phyloP scores from a whole-genome alignment of 2,329 filamentous ascomycete genomes.

The Claviceps capensis region DNA sequence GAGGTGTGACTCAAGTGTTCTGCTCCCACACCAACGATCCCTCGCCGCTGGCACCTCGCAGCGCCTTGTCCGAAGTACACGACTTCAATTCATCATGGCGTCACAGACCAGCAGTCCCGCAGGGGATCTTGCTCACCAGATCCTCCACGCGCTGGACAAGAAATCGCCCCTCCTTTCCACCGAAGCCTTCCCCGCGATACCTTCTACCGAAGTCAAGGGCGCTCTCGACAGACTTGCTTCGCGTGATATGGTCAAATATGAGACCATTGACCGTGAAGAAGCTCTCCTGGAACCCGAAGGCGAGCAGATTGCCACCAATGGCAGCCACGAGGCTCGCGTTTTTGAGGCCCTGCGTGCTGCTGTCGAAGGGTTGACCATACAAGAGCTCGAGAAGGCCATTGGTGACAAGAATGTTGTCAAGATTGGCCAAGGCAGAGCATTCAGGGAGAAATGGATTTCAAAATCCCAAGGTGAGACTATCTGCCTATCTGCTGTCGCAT shows the following conservation, averaged over 20 bases:
- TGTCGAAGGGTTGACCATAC: slow-evolving; percentile 68
- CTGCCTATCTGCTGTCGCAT: neutral
- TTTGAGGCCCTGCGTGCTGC: slow-evolving; percentile 60
- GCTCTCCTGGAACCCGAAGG: slow-evolving; percentile 63
- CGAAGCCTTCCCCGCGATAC: slow-evolving; percentile 53
- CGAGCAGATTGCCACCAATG: slow-evolving; percentile 56
- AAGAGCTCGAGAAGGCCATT: slow-evolving; percentile 54
- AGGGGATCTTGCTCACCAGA: slow-evolving; percentile 47
- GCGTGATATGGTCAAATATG: slow-evolving; percentile 75
- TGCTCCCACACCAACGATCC: neutral
- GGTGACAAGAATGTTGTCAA: slow-evolving; percentile 63
- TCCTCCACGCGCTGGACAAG: slow-evolving; percentile 52
- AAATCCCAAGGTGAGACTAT: slow-evolving; percentile 40
- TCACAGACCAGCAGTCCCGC: slow-evolving; percentile 20
- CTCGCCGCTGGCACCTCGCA: neutral
- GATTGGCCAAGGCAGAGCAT: slow-evolving; percentile 88
- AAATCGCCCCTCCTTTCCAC: slow-evolving; percentile 52
- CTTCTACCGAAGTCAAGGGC: slow-evolving; percentile 64
- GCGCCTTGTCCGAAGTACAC: neutral
- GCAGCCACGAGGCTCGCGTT: slow-evolving; percentile 71
- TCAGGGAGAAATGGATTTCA: slow-evolving; percentile 63
- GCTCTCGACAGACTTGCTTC: slow-evolving; percentile 76
- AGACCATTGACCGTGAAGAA: slow-evolving; percentile 69
- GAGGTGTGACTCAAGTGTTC: slow-evolving; percentile 2
- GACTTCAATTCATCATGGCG: slow-evolving; percentile 23